Evolutionary conservation across 345 rosid species (phyloP).

Genomic region (Eucalyptus viminalis): DNA sequence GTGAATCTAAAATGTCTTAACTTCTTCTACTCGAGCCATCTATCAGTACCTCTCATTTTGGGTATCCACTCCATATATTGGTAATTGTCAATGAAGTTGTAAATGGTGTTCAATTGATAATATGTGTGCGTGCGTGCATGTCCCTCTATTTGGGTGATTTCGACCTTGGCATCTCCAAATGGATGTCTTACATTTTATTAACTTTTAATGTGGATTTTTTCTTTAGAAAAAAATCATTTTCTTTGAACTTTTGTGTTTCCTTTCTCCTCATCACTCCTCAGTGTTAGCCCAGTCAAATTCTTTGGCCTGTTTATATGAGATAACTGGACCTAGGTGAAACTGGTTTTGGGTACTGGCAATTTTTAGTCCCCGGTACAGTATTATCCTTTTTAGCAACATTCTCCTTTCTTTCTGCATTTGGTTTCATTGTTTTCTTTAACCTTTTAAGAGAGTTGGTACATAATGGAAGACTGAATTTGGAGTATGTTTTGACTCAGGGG

Average conservation of each 20-base stretch:
- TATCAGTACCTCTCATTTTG: background rate
- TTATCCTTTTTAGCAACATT: background rate
- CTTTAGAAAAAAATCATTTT: background rate
- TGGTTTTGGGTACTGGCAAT: background rate
- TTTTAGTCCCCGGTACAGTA: background rate
- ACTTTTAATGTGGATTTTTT: background rate
- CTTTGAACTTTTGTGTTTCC: background rate
- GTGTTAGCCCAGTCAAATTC: background rate
- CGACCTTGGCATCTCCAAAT: background rate
- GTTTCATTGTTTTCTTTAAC: background rate
- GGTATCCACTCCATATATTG: background rate
- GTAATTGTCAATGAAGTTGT: background rate
- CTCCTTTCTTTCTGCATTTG: background rate
- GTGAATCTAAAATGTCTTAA: background rate
- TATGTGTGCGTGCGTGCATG: background rate
- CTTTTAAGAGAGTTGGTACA: background rate
- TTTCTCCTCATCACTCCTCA: background rate
- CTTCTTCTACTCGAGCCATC: background rate
- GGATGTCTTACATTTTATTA: background rate
- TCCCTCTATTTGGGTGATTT: background rate
- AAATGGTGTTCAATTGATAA: background rate
- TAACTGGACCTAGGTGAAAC: background rate
- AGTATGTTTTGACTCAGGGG: slow-evolving; percentile 48
- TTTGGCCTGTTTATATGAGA: background rate
- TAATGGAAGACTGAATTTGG: background rate